Base-by-base conservation (phyloP, 2,329 filamentous ascomycete species). In the Botryotinia narcissicola region DNA sequence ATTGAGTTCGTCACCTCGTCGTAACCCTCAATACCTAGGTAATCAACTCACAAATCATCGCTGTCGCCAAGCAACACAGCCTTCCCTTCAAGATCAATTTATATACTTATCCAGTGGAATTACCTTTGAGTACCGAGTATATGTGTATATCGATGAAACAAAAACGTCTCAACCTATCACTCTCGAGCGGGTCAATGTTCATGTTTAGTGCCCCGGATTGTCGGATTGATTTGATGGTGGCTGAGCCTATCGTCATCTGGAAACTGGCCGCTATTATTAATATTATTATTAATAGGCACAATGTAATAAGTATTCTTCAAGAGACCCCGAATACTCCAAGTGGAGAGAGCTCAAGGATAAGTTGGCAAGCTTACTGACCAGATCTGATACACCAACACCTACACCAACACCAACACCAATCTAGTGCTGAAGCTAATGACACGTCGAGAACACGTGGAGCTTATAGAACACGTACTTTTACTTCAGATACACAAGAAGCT, bases 21-120 rank as follows among this genome's bases (percentile, higher is more conserved):
- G 63, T 67, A 67, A 67, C 64, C 46, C 18, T 32, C 37, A 25
- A 22, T n/a, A 42, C 40, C 40, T 1, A 16, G 40, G 40, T 42
- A 32, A 22, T n/a, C 35, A 32, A 18, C 18, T 54, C 22, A 48
- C 54, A 37, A 48, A 62, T 62, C 68, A 70, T 46, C 44, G n/a
- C 40, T 32, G 25, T 66, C 59, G 70, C 70, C 70, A 71, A 71
- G 70, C 37, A 54, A 62, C 70, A 72, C 70, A 72, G 70, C 70
- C 70, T 67, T 72, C 42, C 22, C 29, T 18, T 16, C 29, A 37
- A 46, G 29, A 32, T 51, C 25, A 42, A 37, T n/a, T 18, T 44
- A 32, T 37, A 18, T 35, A 22, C 9, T 3, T 48, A 48, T 48
- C 46, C 46, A n/a, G 14, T 7, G 20, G 35, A 40, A 18, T 22